phyloP scores from a whole-genome alignment of 306 rosid genomes.

The Cucurbita maxima region DNA sequence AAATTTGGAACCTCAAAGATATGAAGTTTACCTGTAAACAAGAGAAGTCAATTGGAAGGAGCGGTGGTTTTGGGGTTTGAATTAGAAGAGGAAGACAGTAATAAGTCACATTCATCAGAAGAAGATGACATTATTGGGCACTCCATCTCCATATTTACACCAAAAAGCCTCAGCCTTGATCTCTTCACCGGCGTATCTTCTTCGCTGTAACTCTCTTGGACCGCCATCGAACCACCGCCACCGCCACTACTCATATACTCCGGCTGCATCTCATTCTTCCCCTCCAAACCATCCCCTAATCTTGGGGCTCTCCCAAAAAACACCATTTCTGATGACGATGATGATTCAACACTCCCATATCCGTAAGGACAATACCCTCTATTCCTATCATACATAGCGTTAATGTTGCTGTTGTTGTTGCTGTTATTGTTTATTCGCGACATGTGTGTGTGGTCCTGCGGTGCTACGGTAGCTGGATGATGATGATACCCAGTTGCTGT shows the following conservation, averaged over 20 bases:
- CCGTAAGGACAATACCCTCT: not conserved
- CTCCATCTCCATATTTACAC: constrained; percentile 30
- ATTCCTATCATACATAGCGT: not conserved
- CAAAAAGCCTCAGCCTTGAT: constrained; percentile 26
- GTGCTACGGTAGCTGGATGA: not conserved
- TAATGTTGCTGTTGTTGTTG: not conserved
- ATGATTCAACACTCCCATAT: constrained; percentile 12
- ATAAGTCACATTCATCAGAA: constrained; percentile 15
- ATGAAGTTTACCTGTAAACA: not conserved
- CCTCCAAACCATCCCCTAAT: not conserved
- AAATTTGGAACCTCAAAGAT: not conserved
- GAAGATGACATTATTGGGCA: constrained; percentile 12
- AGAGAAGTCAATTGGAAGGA: not conserved
- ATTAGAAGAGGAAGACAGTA: constrained; percentile 7
- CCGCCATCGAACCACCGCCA: constrained; percentile 29
- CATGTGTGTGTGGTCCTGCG: constrained; percentile 12
- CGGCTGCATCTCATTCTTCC: not conserved
- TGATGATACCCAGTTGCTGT: not conserved
- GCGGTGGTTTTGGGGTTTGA: constrained; percentile 5
- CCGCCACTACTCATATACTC: not conserved
- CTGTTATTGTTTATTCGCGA: constrained; percentile 11
- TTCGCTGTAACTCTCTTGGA: constrained; percentile 11
- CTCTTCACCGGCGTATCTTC: constrained; percentile 17
- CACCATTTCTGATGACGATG: constrained; percentile 4
- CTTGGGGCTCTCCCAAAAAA: constrained; percentile 9